These are phyloP conservation scores for Solanum rostratum DNA, from an alignment of 257 asterid species.

Conservation along the genomic window DNA sequence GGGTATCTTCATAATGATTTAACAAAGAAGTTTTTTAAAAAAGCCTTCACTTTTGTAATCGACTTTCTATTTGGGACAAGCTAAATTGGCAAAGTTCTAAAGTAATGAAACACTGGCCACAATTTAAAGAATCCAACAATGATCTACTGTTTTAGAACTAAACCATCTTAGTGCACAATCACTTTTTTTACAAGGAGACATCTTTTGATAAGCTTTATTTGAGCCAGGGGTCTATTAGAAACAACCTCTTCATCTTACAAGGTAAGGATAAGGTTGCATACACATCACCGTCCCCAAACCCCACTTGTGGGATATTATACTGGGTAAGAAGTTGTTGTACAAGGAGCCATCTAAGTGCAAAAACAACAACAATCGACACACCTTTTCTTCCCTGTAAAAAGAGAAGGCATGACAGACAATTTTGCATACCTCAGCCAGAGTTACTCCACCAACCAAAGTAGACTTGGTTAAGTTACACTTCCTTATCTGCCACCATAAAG, in stretches of 20 bases:
- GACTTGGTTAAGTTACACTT: conserved; percentile 67
- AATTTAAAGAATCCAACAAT: neutral
- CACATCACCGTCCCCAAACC: neutral
- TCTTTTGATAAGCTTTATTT: neutral
- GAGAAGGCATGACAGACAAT: neutral
- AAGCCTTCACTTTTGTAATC: neutral
- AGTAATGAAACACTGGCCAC: neutral
- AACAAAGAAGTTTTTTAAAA: neutral
- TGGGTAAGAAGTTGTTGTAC: neutral
- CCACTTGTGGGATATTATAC: neutral
- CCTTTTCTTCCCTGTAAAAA: neutral
- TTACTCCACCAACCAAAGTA: conserved; percentile 50
- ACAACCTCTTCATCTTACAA: neutral
- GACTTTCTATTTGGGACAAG: neutral
- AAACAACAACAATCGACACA: neutral
- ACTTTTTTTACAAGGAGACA: neutral
- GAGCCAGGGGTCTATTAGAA: neutral
- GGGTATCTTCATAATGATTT: neutral
- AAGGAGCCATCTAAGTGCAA: neutral
- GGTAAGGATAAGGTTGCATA: neutral
- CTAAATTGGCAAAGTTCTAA: neutral
- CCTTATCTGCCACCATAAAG: conserved; percentile 31
- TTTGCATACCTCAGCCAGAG: conserved; percentile 55
- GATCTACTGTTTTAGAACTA: neutral
- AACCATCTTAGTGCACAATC: neutral